phyloP scores from a whole-genome alignment of 139 green algal genomes.

The Chlorella sorokiniana region DNA sequence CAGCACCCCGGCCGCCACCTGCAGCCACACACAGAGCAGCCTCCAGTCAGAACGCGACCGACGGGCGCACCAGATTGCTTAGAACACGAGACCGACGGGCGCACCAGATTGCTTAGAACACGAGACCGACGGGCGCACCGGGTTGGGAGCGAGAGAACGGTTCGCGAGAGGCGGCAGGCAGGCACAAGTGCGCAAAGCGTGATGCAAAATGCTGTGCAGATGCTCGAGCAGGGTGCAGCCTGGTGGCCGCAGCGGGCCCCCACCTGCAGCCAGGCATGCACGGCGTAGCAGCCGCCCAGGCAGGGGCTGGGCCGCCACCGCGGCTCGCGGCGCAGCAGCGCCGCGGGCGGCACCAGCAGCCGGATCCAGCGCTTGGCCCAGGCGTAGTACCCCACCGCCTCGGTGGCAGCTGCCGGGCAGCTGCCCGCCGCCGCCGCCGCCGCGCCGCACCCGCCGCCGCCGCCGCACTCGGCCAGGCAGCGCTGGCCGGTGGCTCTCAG shows the following conservation, averaged over 20 bases:
- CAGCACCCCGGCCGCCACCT: neutral
- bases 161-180: neutral
- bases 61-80: neutral
- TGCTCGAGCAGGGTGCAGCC: neutral
- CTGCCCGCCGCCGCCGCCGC: neutral
- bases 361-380: neutral
- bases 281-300: neutral
- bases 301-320: neutral
- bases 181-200: neutral
- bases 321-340: neutral
- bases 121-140: neutral
- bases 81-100: neutral
- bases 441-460: neutral
- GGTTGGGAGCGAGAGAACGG: neutral
- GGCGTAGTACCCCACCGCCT: neutral
- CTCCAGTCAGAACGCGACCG: neutral
- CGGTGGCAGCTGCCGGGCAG: neutral
- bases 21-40: too few species aligned
- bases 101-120: neutral
- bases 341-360: neutral
- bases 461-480: neutral
- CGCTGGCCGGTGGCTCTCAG: neutral
- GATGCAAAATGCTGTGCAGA: neutral
- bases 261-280: constrained; percentile 9
- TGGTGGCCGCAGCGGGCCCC: neutral